Percentiles rank a stretch among this genome's conserved stretches.
Evolutionary conservation across 257 asterid species (phyloP).

Genomic region (Primulina eburnea): DNA sequence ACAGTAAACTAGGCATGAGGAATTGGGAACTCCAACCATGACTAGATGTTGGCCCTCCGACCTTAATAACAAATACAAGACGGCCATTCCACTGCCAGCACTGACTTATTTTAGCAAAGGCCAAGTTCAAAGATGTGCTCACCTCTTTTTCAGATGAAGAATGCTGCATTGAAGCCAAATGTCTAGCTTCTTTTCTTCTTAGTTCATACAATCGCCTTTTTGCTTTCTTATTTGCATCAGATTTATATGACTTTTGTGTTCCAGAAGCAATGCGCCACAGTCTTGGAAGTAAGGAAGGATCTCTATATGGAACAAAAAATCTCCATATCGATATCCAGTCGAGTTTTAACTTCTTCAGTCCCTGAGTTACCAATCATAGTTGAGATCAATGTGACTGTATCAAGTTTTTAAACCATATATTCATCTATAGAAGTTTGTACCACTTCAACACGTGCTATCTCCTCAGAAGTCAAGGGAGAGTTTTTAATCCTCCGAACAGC

Average conservation of each 20-base stretch:
- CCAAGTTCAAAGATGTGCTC: conserved; percentile 19
- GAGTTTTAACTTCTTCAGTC: conserved; percentile 81
- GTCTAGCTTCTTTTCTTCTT: conserved; percentile 55
- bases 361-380: conserved; percentile 44
- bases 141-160: conserved; percentile 79
- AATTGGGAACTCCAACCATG: conserved; percentile 11
- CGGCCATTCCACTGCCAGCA: conserved; percentile 15
- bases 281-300: conserved; percentile 92
- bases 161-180: conserved; percentile 51
- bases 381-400: conserved; percentile 15
- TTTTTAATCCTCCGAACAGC: conserved; percentile 30
- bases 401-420: conserved; percentile 8
- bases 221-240: conserved; percentile 43
- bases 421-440: conserved; percentile 41
- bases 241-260: conserved; percentile 87
- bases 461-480: conserved; percentile 70
- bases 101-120: conserved; percentile 2
- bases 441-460: conserved; percentile 71
- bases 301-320: conserved; percentile 72
- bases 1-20: not conserved
- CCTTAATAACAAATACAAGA: conserved; percentile 20
- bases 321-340: conserved; percentile 95
- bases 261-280: conserved; percentile 96
- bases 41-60: conserved; percentile 13
- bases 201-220: conserved; percentile 62